Conservation (phyloP, 106 monocot species). For the Posidonia australis region DNA sequence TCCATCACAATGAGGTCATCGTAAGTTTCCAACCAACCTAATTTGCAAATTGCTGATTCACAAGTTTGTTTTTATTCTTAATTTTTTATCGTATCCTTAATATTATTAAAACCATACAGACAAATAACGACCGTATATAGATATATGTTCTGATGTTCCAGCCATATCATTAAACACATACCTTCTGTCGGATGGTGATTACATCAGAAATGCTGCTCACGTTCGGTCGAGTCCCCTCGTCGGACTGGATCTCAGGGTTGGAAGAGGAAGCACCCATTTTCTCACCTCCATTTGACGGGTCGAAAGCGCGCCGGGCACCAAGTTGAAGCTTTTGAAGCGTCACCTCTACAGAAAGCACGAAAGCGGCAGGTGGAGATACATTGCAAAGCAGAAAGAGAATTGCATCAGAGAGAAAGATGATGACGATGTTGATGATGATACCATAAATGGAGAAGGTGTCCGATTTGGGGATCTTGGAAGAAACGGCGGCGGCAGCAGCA, state of each 20-base stretch:
- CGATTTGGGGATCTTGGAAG: conserved; percentile 9
- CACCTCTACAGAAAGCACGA: neutral
- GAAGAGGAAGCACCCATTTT: neutral
- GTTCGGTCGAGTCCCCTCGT: neutral
- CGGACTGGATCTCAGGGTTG: neutral
- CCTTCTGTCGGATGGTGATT: neutral
- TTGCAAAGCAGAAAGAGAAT: neutral
- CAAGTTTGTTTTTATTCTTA: no score
- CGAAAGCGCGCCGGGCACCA: conserved; percentile 2
- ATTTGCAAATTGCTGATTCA: no score
- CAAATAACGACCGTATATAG: neutral
- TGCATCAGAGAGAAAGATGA: neutral
- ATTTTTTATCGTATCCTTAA: no score
- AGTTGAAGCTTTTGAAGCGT: conserved; percentile 7
- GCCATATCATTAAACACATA: neutral
- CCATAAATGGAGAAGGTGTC: conserved; percentile 10
- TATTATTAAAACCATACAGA: no score
- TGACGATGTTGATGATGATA: neutral
- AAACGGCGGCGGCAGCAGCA: no score
- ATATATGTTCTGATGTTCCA: no score
- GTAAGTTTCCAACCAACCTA: no score
- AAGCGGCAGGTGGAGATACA: no score
- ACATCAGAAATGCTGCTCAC: neutral
- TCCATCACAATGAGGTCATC: no score
- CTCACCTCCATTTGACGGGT: neutral